phyloP scores from a whole-genome alignment of 345 rosid genomes.

The rapeseed (Brassica napus) region Da-Ae NC_063439.1:1593501-1594000 shows the following conservation, averaged over 20 bases:
- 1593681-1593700: slow-evolving; percentile 30
- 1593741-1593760: background rate
- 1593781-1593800: background rate
- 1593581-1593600: slow-evolving; percentile 51
- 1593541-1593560: background rate
- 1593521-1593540: slow-evolving; percentile 35
- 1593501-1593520: slow-evolving; percentile 53
- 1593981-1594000: background rate
- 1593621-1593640: slow-evolving; percentile 49
- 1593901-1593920: slow-evolving; percentile 14
- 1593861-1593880: background rate
- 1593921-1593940: background rate
- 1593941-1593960: background rate
- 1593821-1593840: slow-evolving; percentile 40
- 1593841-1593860: slow-evolving; percentile 7
- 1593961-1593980: background rate
- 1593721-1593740: background rate
- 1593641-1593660: slow-evolving; percentile 29
- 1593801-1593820: slow-evolving; percentile 16
- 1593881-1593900: background rate
- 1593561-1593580: slow-evolving; percentile 49
- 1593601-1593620: slow-evolving; percentile 17
- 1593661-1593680: slow-evolving; percentile 36
- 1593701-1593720: slow-evolving; percentile 5
- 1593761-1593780: slow-evolving; percentile 19